These are phyloP conservation scores for Spirogloea muscicola DNA, from an alignment of 139 green algal genomes.

Conservation along the genomic window DNA sequence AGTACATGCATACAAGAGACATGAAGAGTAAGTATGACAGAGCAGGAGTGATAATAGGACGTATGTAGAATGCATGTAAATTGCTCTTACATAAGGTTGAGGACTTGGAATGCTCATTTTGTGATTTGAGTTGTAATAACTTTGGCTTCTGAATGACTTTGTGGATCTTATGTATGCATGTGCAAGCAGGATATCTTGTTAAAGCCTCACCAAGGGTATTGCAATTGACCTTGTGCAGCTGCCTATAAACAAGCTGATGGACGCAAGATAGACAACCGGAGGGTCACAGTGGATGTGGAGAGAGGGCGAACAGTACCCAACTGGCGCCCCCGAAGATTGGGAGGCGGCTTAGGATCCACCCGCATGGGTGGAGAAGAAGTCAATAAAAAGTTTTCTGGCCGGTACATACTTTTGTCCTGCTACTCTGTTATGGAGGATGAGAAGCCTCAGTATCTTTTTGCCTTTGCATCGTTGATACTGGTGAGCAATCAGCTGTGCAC, in stretches of 20 bases:
- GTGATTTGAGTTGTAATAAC: not conserved
- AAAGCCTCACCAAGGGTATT: too few species aligned
- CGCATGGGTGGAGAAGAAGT: conserved; percentile 43
- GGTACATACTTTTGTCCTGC: conserved; percentile 4
- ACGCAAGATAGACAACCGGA: conserved; percentile 52
- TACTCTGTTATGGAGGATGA: not conserved
- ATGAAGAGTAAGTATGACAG: conserved; percentile 58
- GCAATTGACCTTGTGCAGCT: too few species aligned
- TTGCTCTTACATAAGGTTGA: too few species aligned
- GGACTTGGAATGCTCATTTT: too few species aligned
- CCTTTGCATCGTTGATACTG: not conserved
- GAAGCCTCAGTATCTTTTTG: not conserved
- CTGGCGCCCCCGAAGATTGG: conserved; percentile 53
- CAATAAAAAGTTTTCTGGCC: conserved; percentile 33
- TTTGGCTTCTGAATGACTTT: too few species aligned
- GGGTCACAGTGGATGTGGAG: conserved; percentile 58
- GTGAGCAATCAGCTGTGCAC: not conserved
- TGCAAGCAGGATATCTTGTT: too few species aligned
- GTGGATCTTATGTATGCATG: too few species aligned
- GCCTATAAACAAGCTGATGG: conserved; percentile 54
- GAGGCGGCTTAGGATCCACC: conserved; percentile 48
- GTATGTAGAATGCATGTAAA: not conserved
- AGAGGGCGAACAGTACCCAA: conserved; percentile 52
- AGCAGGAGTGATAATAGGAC: not conserved
- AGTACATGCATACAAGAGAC: conserved; percentile 54